Conservation (phyloP, 192 early-diverging fungal genomes). For the Phlyctochytrium arcticum region DNA sequence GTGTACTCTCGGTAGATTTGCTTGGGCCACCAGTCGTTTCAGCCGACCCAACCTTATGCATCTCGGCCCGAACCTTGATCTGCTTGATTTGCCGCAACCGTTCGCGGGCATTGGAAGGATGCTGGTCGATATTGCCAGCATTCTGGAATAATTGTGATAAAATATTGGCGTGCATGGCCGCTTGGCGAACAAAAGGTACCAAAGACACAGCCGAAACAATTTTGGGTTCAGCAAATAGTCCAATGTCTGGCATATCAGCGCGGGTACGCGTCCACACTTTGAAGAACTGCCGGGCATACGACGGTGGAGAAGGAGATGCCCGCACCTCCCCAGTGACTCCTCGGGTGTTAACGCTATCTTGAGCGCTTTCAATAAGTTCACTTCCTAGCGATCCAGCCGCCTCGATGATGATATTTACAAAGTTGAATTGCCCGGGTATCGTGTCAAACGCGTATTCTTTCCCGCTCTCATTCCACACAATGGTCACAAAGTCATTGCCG, state of each 20-base stretch:
- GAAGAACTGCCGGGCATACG: constrained; percentile 36
- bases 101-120: constrained; percentile 84
- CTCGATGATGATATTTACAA: constrained; percentile 89
- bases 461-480: constrained; percentile 92
- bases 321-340: neutral
- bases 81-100: constrained; percentile 89
- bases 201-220: constrained; percentile 74
- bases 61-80: constrained; percentile 52
- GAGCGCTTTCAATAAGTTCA: neutral
- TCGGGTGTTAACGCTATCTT: neutral
- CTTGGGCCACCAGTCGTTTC: no score
- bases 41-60: neutral
- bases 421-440: constrained; percentile 92
- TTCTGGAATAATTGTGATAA: constrained; percentile 82
- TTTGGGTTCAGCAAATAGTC: constrained; percentile 76
- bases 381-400: constrained; percentile 41
- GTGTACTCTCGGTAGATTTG: no score
- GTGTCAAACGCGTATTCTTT: constrained; percentile 80
- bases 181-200: constrained; percentile 74
- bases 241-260: constrained; percentile 68
- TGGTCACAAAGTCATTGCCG: constrained; percentile 94
- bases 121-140: constrained; percentile 57
- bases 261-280: constrained; percentile 64
- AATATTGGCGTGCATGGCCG: constrained; percentile 84
- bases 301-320: neutral